These are phyloP conservation scores for Podaxis sp. DNA, from an alignment of 768 basidiomycete genomes.

Conservation along the genomic window DNA sequence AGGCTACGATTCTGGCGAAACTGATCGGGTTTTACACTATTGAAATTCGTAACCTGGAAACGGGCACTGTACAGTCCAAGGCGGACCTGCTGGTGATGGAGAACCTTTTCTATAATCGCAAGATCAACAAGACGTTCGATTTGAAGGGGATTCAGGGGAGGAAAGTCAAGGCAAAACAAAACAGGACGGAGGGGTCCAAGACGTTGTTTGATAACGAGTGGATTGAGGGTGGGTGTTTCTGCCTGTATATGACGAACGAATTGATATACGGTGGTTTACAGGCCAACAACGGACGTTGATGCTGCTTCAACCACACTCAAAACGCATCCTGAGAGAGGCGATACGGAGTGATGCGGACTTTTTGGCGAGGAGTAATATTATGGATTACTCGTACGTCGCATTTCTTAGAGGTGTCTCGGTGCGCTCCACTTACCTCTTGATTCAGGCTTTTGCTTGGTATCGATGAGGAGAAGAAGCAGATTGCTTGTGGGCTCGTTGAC, in stretches of 20 bases:
- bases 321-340: conserved; percentile 67
- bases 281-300: conserved; percentile 66
- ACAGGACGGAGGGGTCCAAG: conserved; percentile 39
- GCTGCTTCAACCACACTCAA: conserved; percentile 70
- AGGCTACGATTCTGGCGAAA: conserved; percentile 72
- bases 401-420: background rate
- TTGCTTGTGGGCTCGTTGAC: conserved; percentile 80
- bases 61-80: conserved; percentile 59
- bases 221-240: conserved; percentile 60
- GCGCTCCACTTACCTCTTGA: background rate
- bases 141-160: conserved; percentile 82
- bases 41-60: conserved; percentile 72
- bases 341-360: conserved; percentile 72
- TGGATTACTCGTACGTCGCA: conserved; percentile 78
- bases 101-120: conserved; percentile 74
- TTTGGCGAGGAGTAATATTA: conserved; percentile 72
- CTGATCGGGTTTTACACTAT: conserved; percentile 81
- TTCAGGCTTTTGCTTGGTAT: conserved; percentile 69
- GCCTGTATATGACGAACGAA: background rate
- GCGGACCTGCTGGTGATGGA: conserved; percentile 84
- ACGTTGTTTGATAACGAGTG: conserved; percentile 83
- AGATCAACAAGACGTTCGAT: conserved; percentile 71
- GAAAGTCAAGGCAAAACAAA: conserved; percentile 52
- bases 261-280: conserved; percentile 20
- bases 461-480: conserved; percentile 61